Base-by-base conservation (phyloP, 768 basidiomycete species). In the Termitomyces bulborhizus region DNA sequence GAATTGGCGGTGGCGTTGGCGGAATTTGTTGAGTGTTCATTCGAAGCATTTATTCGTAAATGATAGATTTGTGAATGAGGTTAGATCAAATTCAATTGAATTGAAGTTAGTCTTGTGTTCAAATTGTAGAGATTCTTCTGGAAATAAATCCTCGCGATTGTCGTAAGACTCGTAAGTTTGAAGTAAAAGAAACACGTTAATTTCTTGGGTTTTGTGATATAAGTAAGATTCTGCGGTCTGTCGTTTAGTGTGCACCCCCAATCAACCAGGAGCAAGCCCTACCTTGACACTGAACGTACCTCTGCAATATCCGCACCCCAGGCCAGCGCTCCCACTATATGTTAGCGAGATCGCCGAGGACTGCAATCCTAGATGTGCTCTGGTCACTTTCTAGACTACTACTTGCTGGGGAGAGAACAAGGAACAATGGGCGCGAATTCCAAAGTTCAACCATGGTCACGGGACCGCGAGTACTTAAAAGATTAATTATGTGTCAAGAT, bases 171-270 rank as follows among this genome's bases (percentile, higher is more conserved):
- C 61, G 65, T 66, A 42, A 34, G 34, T 34, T 34, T 13, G 12
- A 65, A 56, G 51, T 58, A 46, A 34, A 53, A 55, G 26, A 57
- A 60, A 59, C 52, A 60, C 66, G 66, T 68, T 63, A 65, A 61
- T 63, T 62, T 27, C 45, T 62, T 62, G 29, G 54, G 16, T 65
- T 62, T 58, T 55, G 26, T 53, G 21, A 58, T 31, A 46, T 57
- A 58, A 55, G 57, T 57, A 58, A 55, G 57, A 61, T 54, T 57
- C 58, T 61, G 51, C 13, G 13, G 16, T 12, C 13, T 1, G 3
- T 13, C 32, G 4, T 11, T 21, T n/a, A 31, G 31, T 13, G 6
- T 47, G 16, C 6, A 2, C 5, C 46, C 46, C n/a, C 16, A 53
- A 32, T 43, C 46, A 54, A 48, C 13, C 12, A 36, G 34, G 41